A percentile compares a stretch with the other conserved stretches of the same genome.
Evolutionary conservation across 2,329 filamentous ascomycete species (phyloP).

Genomic region (Fusarium sp.): DNA sequence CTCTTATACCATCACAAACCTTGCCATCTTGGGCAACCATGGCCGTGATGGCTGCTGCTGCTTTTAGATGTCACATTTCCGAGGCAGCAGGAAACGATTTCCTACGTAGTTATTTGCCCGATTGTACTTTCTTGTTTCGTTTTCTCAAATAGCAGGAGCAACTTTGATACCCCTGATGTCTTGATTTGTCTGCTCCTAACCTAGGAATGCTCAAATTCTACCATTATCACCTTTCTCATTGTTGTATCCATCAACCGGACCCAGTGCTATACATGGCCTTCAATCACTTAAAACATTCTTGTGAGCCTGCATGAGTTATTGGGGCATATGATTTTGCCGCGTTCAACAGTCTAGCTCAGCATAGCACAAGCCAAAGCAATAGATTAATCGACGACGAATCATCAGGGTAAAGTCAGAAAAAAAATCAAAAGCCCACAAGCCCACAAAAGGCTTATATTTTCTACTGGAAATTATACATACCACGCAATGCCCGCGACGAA

Average conservation of each 20-base stretch:
- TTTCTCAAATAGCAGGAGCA: conserved; percentile 28
- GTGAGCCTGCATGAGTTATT: background rate
- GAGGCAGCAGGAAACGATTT: background rate
- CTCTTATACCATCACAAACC: too few species aligned
- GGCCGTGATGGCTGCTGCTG: background rate
- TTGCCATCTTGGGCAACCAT: background rate
- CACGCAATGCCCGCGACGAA: conserved; percentile 51
- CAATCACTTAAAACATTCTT: conserved; percentile 1
- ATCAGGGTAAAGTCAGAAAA: background rate
- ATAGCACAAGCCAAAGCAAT: background rate
- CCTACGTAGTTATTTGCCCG: background rate
- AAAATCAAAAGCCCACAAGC: background rate
- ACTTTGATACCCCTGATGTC: conserved; percentile 32
- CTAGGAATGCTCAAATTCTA: conserved; percentile 1
- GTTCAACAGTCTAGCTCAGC: background rate
- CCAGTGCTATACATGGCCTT: background rate
- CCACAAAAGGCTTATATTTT: background rate
- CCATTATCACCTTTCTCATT: conserved; percentile 1
- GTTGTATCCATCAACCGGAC: conserved; percentile 5
- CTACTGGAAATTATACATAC: background rate
- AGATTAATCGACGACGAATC: background rate
- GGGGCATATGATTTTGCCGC: background rate
- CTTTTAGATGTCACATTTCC: background rate
- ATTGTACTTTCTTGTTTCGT: background rate
- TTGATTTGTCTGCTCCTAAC: background rate